Base-by-base conservation (phyloP, 129 eudicot species). In the Cynara cardunculus region DNA sequence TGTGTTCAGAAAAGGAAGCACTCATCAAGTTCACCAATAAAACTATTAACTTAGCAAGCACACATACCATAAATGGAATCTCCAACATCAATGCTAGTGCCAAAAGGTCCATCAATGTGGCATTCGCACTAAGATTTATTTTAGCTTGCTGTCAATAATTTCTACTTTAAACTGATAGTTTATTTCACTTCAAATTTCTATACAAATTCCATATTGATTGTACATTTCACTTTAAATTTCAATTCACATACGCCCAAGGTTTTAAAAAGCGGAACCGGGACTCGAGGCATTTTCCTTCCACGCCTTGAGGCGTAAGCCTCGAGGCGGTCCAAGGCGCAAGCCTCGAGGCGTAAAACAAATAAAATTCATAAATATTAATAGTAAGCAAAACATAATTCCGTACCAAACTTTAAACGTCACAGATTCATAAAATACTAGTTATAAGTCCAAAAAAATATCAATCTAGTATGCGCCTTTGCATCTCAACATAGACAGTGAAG, bases 21-120 rank as follows among this genome's bases (percentile, higher is more conserved):
- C 13, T 13, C 25, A 32, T 67, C 62, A 46, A 28, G 41, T 16
- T 16, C 37, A 49, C 4, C 44, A 69, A 53, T 25, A 37, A 26
- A 69, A 16, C 25, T 61, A 53, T 76, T 69, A 76, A 64, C 78
- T 34, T 61, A 80, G 72, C 72, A 80, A 26, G 67, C 28, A 25
- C 10, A 5, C 16, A 27, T 41, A 68, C 19, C 56, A 62, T 1
- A 34, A 78, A 78, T 68, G 65, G 46, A 18, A 78, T 78, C 27
- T 66, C 46, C 67, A 39, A 78, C 66, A n/a, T 25, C 73, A 78
- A 78, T 67, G 41, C 67, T 39, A 27, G 61, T 18, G 72, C 25
- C 66, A 74, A 8, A 28, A 24, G 13, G 19, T 28, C 56, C 75
- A 82, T 82, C 85, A 25, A 76, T 10, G 22, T 69, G 32, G 41